These are phyloP conservation scores for Nemania sp. DNA, from an alignment of 2,329 filamentous ascomycete species.

Conservation along the genomic window DNA sequence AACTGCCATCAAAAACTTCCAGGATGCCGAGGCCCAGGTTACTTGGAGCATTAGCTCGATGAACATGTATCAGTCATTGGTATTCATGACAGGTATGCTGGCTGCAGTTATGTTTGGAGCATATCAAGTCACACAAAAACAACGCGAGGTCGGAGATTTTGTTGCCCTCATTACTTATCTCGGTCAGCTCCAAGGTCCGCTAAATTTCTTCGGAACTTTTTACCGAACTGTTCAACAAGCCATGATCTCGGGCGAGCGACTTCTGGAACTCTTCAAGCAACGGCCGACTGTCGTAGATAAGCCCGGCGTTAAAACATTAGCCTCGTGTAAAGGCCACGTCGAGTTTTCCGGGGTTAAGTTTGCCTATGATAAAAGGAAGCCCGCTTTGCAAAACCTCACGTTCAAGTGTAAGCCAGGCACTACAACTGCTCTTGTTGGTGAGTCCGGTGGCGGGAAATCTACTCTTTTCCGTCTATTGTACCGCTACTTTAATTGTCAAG, in stretches of 20 bases:
- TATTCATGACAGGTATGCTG: constrained; percentile 82
- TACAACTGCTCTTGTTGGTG: constrained; percentile 94
- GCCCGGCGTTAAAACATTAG: constrained; percentile 71
- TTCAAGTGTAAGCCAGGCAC: constrained; percentile 91
- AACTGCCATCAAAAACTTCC: constrained; percentile 76
- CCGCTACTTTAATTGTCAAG: constrained; percentile 90
- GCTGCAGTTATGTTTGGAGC: constrained; percentile 79
- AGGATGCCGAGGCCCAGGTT: constrained; percentile 80
- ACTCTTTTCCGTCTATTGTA: constrained; percentile 96
- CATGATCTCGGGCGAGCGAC: constrained; percentile 96
- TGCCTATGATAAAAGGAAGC: constrained; percentile 86
- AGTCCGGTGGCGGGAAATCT: constrained; percentile 96
- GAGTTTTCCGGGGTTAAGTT: constrained; percentile 91
- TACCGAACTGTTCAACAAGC: constrained; percentile 96
- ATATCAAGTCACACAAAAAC: constrained; percentile 78
- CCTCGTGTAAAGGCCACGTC: constrained; percentile 81
- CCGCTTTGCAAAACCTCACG: constrained; percentile 83
- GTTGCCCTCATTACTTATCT: constrained; percentile 81
- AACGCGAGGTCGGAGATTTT: constrained; percentile 76
- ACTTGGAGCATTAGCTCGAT: constrained; percentile 81
- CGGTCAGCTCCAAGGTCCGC: constrained; percentile 80
- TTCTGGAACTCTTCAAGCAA: constrained; percentile 96
- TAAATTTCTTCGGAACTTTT: constrained; percentile 93
- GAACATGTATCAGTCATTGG: constrained; percentile 83
- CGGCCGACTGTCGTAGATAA: constrained; percentile 89